Base-by-base conservation (phyloP, 2,329 filamentous ascomycete species). In the Fusarium sp. region DNA sequence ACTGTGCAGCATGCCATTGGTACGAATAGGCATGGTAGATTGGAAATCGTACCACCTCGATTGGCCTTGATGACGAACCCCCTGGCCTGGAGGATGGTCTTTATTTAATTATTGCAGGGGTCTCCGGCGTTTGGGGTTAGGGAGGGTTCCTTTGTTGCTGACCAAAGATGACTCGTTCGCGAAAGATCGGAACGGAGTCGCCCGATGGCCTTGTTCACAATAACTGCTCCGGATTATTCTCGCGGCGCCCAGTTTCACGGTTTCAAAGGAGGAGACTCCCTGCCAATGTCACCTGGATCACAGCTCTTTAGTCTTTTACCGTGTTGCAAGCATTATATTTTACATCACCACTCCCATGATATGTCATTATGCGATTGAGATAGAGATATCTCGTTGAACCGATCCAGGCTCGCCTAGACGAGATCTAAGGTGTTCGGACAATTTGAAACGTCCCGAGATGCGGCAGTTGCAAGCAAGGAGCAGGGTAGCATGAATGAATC, bases 31-130 rank as follows among this genome's bases (percentile, higher is more conserved):
- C 42, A 18, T 34, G 13, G 10, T 13, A 27, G 38, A 66, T 72
- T 63, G 42, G 70, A 38, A 72, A 70, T 72, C 66, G 47, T 72
- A 50, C 70, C 61, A 72, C 70, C 34, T 73, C 31, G 42, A 72
- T 70, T 72, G 61, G 70, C 34, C 35, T 7, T 38, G 18, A 54
- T 31, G 45, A 38, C 18, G 29, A 27, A 37, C 29, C 47, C 29
- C 60, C 60, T 54, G 34, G 47, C 45, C n/a, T 22, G 14, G 16
- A 16, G 18, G 37, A 27, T 7, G 54, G 45, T 16, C 13, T 31
- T n/a, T 18, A 20, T 56, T 54, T 38, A 54, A 50, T 20, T 34
- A 62, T 27, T 6, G 22, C 31, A 60, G 60, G 60, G 60, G 60
- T 31, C 60, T 54, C 34, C 24, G 27, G 47, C 59, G 16, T 8